phyloP scores from a whole-genome alignment of 2,329 filamentous ascomycete species.

The Aspergillus clavatus region DNA sequence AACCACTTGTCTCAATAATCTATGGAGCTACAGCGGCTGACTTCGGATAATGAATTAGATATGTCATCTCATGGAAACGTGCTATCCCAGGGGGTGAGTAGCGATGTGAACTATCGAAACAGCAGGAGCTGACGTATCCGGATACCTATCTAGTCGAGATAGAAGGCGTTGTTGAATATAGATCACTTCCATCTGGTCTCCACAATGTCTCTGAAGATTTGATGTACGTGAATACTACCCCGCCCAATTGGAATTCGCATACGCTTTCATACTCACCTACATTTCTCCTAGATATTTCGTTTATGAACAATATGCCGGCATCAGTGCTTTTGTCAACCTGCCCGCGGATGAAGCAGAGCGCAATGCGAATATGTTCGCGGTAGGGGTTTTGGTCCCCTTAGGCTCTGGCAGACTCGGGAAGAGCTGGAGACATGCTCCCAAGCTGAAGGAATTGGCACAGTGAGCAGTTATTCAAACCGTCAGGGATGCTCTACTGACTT shows the following conservation, averaged over 20 bases:
- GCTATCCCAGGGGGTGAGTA: slow-evolving; percentile 60
- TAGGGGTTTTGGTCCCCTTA: slow-evolving; percentile 80
- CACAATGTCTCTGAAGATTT: slow-evolving; percentile 86
- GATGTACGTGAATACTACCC: slow-evolving; percentile 47
- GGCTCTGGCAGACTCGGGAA: slow-evolving; percentile 81
- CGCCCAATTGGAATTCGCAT: background rate
- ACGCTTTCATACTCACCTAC: slow-evolving; percentile 10
- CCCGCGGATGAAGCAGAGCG: slow-evolving; percentile 73
- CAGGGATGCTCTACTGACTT: slow-evolving; percentile 10
- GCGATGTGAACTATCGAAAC: no score
- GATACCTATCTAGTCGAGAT: slow-evolving; percentile 49
- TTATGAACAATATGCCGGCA: slow-evolving; percentile 74
- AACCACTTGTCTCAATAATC: background rate
- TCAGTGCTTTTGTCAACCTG: slow-evolving; percentile 86
- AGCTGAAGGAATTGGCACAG: slow-evolving; percentile 68
- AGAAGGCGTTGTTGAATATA: slow-evolving; percentile 89
- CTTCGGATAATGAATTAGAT: slow-evolving; percentile 42
- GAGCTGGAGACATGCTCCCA: slow-evolving; percentile 80
- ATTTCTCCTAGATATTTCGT: slow-evolving; percentile 74
- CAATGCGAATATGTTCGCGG: slow-evolving; percentile 87
- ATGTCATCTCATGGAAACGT: slow-evolving; percentile 84
- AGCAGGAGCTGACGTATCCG: slow-evolving; percentile 15
- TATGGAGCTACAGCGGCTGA: background rate
- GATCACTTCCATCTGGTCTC: slow-evolving; percentile 86
- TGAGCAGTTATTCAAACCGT: slow-evolving; percentile 40